phyloP scores from a whole-genome alignment of 345 rosid species.

The Nephelium lappaceum region DNA sequence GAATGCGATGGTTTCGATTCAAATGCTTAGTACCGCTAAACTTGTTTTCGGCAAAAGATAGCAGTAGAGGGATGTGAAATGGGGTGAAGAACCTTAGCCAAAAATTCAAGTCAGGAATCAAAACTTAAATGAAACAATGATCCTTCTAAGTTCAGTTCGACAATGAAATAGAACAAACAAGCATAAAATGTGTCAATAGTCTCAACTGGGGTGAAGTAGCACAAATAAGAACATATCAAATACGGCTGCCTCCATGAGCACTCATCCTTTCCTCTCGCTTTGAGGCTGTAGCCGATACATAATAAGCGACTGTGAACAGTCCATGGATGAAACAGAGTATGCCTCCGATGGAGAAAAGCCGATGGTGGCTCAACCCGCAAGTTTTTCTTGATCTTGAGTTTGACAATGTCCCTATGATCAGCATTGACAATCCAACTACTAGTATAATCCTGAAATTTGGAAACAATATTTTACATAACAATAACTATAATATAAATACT shows the following conservation, averaged over 20 bases:
- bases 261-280: conserved; percentile 33
- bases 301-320: conserved; percentile 63
- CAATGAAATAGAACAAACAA: neutral
- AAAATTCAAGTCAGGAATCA: neutral
- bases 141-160: neutral
- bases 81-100: too few species aligned
- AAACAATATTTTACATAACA: neutral
- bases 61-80: too few species aligned
- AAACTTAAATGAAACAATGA: neutral
- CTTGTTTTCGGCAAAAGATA: too few species aligned
- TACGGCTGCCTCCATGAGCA: neutral
- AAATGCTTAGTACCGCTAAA: too few species aligned
- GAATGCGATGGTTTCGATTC: neutral
- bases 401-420: conserved; percentile 61
- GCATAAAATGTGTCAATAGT: neutral
- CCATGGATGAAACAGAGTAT: conserved; percentile 85
- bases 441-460: conserved; percentile 56
- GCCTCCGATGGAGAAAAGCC: conserved; percentile 70
- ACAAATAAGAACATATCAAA: neutral
- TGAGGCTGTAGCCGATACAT: conserved; percentile 74
- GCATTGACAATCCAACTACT: conserved; percentile 72
- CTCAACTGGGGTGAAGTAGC: neutral
- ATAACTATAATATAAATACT: neutral
- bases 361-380: conserved; percentile 66
- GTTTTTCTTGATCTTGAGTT: conserved; percentile 70